Conservation (phyloP, 2,329 filamentous ascomycete species). For the Orbilia ellipsospora region DNA sequence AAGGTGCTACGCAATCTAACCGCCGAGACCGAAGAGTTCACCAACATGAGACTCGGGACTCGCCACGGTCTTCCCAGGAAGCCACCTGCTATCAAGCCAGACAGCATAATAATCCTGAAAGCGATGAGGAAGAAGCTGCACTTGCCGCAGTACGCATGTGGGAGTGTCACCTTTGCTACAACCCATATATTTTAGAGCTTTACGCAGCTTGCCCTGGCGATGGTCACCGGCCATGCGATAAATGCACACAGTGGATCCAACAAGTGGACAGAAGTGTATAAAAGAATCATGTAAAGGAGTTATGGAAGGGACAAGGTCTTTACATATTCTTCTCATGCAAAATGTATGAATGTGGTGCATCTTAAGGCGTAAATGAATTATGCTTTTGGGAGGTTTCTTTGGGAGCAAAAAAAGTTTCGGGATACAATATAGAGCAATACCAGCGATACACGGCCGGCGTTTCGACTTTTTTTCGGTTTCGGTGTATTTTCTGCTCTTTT, state of each 20-base stretch:
- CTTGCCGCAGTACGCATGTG: not conserved
- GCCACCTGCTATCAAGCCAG: constrained; percentile 17
- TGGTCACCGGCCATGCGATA: constrained; percentile 17
- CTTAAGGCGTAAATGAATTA: not conserved
- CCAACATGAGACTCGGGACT: not conserved
- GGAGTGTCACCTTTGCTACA: constrained; percentile 18
- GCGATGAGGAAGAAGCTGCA: not conserved
- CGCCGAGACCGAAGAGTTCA: constrained; percentile 1
- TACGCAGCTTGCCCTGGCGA: not conserved
- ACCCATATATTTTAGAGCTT: not conserved
- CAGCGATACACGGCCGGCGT: not conserved
- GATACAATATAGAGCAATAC: not conserved
- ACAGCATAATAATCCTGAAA: not conserved
- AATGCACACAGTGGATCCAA: not conserved
- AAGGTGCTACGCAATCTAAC: not conserved
- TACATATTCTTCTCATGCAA: not conserved
- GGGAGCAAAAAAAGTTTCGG: not conserved
- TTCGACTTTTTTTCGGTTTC: no score
- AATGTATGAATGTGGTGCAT: not conserved
- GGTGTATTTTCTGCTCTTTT: constrained; percentile 1
- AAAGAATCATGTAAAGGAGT: not conserved
- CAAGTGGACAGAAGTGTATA: not conserved
- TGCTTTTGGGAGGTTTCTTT: not conserved
- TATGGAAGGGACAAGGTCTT: not conserved
- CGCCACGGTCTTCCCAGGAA: not conserved